Conservation (phyloP, 495 filamentous ascomycete genomes). For the Neurospora africana region DNA sequence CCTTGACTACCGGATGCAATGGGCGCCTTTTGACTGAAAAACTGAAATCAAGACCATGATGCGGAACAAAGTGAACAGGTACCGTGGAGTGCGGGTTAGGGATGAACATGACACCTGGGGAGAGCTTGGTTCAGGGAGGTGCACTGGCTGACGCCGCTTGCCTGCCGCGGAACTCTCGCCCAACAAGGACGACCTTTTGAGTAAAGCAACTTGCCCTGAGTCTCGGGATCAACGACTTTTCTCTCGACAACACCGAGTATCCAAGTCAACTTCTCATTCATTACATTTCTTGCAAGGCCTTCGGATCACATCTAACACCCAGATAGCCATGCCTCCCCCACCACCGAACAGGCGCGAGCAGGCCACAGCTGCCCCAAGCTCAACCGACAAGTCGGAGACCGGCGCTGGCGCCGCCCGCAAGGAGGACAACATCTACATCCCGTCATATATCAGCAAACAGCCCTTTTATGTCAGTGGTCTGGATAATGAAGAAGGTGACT, state of each 20-base stretch:
- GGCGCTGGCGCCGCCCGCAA: slow-evolving; percentile 49
- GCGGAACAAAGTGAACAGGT: neutral
- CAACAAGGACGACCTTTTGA: neutral
- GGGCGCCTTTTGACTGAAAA: neutral
- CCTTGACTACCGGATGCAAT: neutral
- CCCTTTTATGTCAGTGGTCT: slow-evolving; percentile 88
- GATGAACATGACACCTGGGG: neutral
- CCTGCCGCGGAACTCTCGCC: neutral
- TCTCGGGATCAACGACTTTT: neutral
- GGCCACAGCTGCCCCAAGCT: neutral
- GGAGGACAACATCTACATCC: slow-evolving; percentile 96
- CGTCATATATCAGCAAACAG: slow-evolving; percentile 93
- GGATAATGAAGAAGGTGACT: slow-evolving; percentile 61
- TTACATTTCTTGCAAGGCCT: neutral
- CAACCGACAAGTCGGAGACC: slow-evolving; percentile 6
- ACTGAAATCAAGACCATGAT: neutral
- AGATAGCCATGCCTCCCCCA: slow-evolving; percentile 11
- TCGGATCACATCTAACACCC: neutral
- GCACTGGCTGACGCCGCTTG: neutral
- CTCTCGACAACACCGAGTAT: neutral
- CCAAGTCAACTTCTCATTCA: neutral
- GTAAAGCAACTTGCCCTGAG: neutral
- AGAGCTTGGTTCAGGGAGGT: neutral
- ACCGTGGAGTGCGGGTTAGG: neutral
- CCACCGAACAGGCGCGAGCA: slow-evolving; percentile 7